Evolutionary conservation across 257 asterid genomes (phyloP), one percentile per base, ranked within the genome.

Genomic region (Nyctanthes arbortristis): DNA sequence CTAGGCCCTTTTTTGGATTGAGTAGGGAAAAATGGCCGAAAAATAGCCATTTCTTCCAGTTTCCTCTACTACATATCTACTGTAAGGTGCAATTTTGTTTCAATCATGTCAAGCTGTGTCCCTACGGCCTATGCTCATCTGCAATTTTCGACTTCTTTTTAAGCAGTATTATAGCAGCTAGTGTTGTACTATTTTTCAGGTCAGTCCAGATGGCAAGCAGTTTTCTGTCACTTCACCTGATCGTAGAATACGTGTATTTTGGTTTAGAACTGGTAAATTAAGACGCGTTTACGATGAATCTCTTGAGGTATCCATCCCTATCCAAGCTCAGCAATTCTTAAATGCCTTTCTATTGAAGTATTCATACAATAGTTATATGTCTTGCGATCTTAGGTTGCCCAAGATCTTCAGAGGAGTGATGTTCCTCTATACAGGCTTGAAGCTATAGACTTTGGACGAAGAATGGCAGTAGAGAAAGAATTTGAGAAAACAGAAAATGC

Each of bases 391-490:
- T 78, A 93, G 98, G 98, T 93, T 76, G 98, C 98, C 49, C 98
- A 93, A 87, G 96, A 93, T 84, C 96, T 87, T 59, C 98, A 93
- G 79, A 89, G 94, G 81, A 89, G 91, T 78, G 97, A 93, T 75
- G 88, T 72, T 72, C 91, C 97, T 78, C 73, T 87, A 29, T 93
- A 90, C 84, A 85, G 96, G 83, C 92, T 93, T 65, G 97, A 93
- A 69, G 96, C 98, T 71, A 87, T 93, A 78, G 98, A 93, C 79
- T 93, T 93, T 86, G 97, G 97, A 73, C 79, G 97, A 71, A 83
- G 96, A 76, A 93, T 93, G 96, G 98, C 98, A 75, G 80, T 93
- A 70, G 98, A 93, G 76, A 93, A 82, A 84, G 97, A 93, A 73
- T 68, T 88, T 72, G 98, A 88, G 83, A 93, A 93, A 84, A 89